Conservation (phyloP, 2,329 filamentous ascomycete species). For the Exserohilum turcica region DNA sequence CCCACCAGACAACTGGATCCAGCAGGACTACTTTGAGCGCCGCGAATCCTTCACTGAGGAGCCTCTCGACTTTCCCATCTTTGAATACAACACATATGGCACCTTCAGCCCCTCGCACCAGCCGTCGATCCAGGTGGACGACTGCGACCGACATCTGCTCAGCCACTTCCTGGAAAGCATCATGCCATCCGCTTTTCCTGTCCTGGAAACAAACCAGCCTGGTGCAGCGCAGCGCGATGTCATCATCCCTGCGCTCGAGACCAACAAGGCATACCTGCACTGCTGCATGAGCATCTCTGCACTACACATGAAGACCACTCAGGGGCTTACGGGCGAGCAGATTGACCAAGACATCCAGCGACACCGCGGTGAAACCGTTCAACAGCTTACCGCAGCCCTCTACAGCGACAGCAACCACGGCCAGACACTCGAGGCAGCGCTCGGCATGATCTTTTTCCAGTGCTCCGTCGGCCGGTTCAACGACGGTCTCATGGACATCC, state of each 20-base stretch:
- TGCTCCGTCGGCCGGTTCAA: constrained; percentile 86
- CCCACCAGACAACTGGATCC: constrained; percentile 72
- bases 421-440: constrained; percentile 86
- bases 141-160: constrained; percentile 82
- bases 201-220: constrained; percentile 87
- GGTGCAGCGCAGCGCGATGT: constrained; percentile 80
- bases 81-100: constrained; percentile 76
- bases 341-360: constrained; percentile 90
- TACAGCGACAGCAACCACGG: constrained; percentile 80
- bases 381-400: constrained; percentile 81
- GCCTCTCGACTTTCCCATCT: constrained; percentile 73
- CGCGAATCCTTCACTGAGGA: constrained; percentile 67
- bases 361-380: constrained; percentile 87
- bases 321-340: constrained; percentile 69
- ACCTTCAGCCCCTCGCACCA: constrained; percentile 65
- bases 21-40: constrained; percentile 70
- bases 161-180: constrained; percentile 92
- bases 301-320: constrained; percentile 84
- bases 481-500: constrained; percentile 85
- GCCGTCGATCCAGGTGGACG: constrained; percentile 80
- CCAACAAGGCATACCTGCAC: constrained; percentile 91
- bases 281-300: constrained; percentile 94
- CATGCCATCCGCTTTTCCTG: constrained; percentile 85
- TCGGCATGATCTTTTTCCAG: constrained; percentile 96
- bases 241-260: constrained; percentile 84